Evolutionary conservation across 1,284 basidiomycete species (phyloP), one percentile per base, ranked within the genome.

Genomic region (Boletus smithii): DNA sequence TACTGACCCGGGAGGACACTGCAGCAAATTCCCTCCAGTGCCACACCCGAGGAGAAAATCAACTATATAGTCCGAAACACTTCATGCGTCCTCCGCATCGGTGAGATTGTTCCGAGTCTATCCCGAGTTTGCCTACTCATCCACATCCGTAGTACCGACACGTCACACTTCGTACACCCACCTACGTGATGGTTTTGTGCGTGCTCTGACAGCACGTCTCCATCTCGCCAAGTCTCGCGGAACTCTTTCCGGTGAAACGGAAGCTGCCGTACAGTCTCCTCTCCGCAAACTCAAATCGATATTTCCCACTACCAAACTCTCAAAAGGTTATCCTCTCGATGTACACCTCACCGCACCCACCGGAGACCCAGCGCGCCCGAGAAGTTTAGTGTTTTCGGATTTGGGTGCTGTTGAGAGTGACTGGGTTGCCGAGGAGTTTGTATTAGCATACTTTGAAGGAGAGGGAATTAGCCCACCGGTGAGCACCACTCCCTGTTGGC

Each of bases 171-270:
- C 85, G 7, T 91, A 85, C 61, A 76, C 79, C 16, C 92, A 95
- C 60, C 72, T 95, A 16, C 79, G 92, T 18, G 91, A 95, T 60
- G 92, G 87, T 2, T 93, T 94, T 59, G 74, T 89, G 62, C 81
- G 92, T 29, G 77, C 91, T 7, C 66, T 95, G 27, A 80, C 84
- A 54, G 72, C 73, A 0, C 82, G 90, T 10, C 71, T 91, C 53
- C 73, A 77, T 31, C 63, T 76, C 8, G 78, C 75, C 29, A 73
- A 74, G 44, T 73, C 80, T 54, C 68, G 71, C 11, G 79, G 75
- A 8, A 67, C 69, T 0, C 61, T 89, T 4, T 74, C 81, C 0
- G 68, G 77, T 37, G 81, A 84, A 41, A 77, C 79, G 18, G 83
- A 81, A 49, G 59, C 73, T 34, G 72, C 67, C 4, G 72, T 79